phyloP scores from a whole-genome alignment of 176 grass and related monocot genomes.

The Aegilops bicornis region DNA sequence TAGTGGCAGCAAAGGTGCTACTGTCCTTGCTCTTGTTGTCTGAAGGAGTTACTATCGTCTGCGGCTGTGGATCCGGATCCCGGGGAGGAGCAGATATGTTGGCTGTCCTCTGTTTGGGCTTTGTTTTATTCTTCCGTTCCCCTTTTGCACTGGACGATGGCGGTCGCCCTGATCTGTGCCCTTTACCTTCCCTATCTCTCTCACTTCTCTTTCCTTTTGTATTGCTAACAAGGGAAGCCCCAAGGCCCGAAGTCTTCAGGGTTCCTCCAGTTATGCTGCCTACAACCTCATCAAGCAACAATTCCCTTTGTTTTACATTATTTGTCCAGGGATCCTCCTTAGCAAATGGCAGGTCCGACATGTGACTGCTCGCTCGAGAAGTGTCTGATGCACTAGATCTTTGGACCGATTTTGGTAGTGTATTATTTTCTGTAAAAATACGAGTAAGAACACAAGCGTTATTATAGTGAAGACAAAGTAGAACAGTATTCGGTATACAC shows the following conservation, averaged over 20 bases:
- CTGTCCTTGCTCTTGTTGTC: slow-evolving; percentile 34
- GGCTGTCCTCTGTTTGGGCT: slow-evolving; percentile 72
- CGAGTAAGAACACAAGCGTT: background rate
- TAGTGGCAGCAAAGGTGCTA: slow-evolving; percentile 32
- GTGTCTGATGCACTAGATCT: slow-evolving; percentile 38
- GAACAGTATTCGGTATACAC: background rate
- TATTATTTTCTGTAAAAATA: slow-evolving; percentile 49
- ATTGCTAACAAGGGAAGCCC: slow-evolving; percentile 60
- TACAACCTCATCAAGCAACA: slow-evolving; percentile 80
- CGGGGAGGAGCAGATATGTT: slow-evolving; percentile 49
- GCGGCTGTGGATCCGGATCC: slow-evolving; percentile 27
- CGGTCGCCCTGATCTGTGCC: slow-evolving; percentile 52
- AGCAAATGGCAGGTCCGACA: slow-evolving; percentile 45
- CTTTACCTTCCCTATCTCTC: slow-evolving; percentile 77
- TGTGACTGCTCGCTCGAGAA: slow-evolving; percentile 42
- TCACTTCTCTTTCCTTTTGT: slow-evolving; percentile 89
- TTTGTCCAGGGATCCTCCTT: slow-evolving; percentile 88
- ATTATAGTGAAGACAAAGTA: background rate
- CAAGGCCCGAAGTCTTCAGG: slow-evolving; percentile 39
- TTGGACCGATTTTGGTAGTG: slow-evolving; percentile 28
- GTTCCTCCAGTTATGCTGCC: slow-evolving; percentile 70
- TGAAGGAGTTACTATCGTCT: slow-evolving; percentile 31
- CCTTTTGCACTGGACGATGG: slow-evolving; percentile 64
- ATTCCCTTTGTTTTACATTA: slow-evolving; percentile 85
- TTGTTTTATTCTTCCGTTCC: slow-evolving; percentile 80